phyloP scores from a whole-genome alignment of 129 eudicot species.

The Logfia minima region DNA sequence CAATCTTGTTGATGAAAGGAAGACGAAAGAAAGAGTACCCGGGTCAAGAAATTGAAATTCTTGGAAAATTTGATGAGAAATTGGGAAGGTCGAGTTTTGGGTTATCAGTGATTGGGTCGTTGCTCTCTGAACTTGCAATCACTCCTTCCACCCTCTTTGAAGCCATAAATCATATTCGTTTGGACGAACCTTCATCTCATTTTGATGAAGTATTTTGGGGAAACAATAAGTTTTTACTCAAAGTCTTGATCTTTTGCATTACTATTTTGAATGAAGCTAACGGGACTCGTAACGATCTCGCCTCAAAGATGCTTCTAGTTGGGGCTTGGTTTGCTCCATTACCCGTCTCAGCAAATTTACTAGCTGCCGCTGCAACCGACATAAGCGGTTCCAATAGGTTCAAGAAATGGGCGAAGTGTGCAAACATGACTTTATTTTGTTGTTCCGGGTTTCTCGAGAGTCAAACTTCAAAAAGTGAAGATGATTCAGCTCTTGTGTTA shows the following conservation, averaged over 20 bases:
- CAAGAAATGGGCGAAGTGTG: conserved; percentile 63
- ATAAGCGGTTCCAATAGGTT: conserved; percentile 46
- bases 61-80: conserved; percentile 63
- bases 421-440: conserved; percentile 47
- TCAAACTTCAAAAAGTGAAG: conserved; percentile 70
- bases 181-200: conserved; percentile 45
- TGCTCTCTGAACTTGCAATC: conserved; percentile 70
- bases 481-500: conserved; percentile 74
- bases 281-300: conserved; percentile 46
- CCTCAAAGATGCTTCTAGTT: conserved; percentile 72
- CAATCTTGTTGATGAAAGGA: conserved; percentile 66
- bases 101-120: conserved; percentile 57
- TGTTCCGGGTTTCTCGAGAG: conserved; percentile 52
- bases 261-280: conserved; percentile 58
- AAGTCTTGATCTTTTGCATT: conserved; percentile 57
- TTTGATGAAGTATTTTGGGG: conserved; percentile 61
- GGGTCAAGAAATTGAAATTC: conserved; percentile 53
- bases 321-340: conserved; percentile 91
- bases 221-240: conserved; percentile 55
- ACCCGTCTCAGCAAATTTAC: conserved; percentile 63
- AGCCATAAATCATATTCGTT: conserved; percentile 51
- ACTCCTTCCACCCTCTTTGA: conserved; percentile 71
- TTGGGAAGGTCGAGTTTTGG: conserved; percentile 78
- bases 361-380: conserved; percentile 67
- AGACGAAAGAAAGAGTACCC: conserved; percentile 62